phyloP scores from a whole-genome alignment of 2,329 filamentous ascomycete species.

The Penicillium sp. region DNA sequence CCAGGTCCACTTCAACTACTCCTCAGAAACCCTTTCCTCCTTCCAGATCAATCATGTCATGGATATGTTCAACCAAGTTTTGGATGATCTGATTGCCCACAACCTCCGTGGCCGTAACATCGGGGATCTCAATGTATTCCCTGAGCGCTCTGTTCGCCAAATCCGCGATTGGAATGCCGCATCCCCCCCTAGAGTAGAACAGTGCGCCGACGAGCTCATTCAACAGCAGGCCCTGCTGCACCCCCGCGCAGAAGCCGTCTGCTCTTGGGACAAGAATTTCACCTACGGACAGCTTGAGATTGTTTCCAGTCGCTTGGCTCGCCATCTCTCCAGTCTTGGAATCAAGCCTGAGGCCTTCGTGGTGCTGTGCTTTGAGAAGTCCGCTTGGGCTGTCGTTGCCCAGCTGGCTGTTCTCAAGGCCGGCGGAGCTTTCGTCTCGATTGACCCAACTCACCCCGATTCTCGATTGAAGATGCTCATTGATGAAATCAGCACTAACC shows the following conservation, averaged over 20 bases:
- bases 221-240: conserved; percentile 29
- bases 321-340: conserved; percentile 38
- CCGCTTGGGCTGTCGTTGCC: conserved; percentile 43
- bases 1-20: conserved; percentile 52
- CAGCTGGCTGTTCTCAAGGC: conserved; percentile 44
- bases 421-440: conserved; percentile 43
- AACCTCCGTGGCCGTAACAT: conserved; percentile 17
- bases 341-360: conserved; percentile 42
- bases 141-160: conserved; percentile 30
- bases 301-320: conserved; percentile 38
- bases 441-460: conserved; percentile 43
- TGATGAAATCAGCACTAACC: conserved; percentile 33
- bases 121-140: conserved; percentile 32
- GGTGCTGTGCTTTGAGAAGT: conserved; percentile 45
- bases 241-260: conserved; percentile 30
- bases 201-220: conserved; percentile 39
- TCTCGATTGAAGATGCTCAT: conserved; percentile 37
- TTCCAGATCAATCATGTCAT: conserved; percentile 32
- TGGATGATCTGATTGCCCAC: conserved; percentile 27
- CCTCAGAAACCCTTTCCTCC: conserved; percentile 51
- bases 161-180: conserved; percentile 36
- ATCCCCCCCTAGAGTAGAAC: conserved; percentile 29
- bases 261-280: conserved; percentile 38
- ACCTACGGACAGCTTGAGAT: conserved; percentile 39
- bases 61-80: conserved; percentile 34